Percentiles rank a stretch among this genome's conserved stretches.
Conservation (phyloP, 306 rosid species). For the Corylus avellana region DNA sequence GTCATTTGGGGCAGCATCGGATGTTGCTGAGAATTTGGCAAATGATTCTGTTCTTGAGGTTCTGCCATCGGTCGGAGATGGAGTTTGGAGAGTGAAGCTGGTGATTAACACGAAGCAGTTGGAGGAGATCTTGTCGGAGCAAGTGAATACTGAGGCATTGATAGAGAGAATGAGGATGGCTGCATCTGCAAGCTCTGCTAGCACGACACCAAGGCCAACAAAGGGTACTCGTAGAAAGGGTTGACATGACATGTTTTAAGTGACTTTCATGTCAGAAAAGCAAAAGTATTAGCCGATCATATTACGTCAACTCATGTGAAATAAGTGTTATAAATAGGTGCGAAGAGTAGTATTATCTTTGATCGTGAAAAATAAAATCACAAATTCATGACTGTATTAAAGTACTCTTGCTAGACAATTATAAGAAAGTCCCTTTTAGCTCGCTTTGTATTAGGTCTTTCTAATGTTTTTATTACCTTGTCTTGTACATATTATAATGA, state of each 20-base stretch:
- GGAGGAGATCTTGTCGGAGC: constrained; percentile 62
- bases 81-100: constrained; percentile 68
- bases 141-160: constrained; percentile 60
- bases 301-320: too few relatives aligned
- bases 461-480: background rate
- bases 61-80: constrained; percentile 52
- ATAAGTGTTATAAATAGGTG: too few relatives aligned
- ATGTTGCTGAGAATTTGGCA: constrained; percentile 46
- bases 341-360: too few relatives aligned
- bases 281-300: too few relatives aligned
- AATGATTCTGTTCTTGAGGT: constrained; percentile 54
- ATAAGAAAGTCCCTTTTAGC: too few relatives aligned
- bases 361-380: background rate
- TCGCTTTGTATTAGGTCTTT: background rate
- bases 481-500: background rate
- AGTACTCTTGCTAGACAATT: background rate
- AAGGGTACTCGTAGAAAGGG: constrained; percentile 36
- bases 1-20: constrained; percentile 21
- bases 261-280: too few relatives aligned
- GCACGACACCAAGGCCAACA: constrained; percentile 39
- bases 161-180: constrained; percentile 74
- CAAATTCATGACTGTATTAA: background rate
- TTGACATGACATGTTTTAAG: too few relatives aligned
- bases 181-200: constrained; percentile 39
- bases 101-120: constrained; percentile 58